Evolutionary conservation across 2,329 filamentous ascomycete species (phyloP).

Genomic region (Didymella arachidicola): DNA sequence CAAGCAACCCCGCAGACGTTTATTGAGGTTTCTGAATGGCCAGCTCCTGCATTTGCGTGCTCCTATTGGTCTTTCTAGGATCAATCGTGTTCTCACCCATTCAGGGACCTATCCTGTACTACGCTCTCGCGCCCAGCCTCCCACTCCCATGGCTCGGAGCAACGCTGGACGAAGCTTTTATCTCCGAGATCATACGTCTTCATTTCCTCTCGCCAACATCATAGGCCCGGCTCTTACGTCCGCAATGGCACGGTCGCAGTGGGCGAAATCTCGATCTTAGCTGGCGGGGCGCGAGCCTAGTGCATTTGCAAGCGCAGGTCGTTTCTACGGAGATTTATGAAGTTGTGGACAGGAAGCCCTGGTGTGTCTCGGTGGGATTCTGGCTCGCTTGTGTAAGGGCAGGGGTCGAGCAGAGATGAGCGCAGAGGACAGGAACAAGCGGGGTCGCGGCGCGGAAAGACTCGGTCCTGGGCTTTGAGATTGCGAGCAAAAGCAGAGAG

Average conservation of each 20-base stretch:
- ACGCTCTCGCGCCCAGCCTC: not conserved
- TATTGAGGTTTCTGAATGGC: too few relatives aligned
- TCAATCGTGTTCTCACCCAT: too few relatives aligned
- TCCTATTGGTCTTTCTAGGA: too few relatives aligned
- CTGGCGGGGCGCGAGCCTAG: conserved; percentile 11
- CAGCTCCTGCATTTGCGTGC: too few relatives aligned
- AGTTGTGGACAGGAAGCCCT: not conserved
- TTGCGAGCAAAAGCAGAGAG: not conserved
- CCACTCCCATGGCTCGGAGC: not conserved
- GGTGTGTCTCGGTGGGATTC: not conserved
- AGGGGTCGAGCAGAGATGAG: conserved; percentile 8
- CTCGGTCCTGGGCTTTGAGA: not conserved
- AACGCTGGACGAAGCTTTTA: not conserved
- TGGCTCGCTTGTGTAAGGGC: conserved; percentile 1
- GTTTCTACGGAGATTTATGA: conserved; percentile 3
- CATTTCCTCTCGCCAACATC: not conserved
- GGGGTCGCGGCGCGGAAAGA: conserved; percentile 5
- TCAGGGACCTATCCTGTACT: too few relatives aligned
- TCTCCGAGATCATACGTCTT: not conserved
- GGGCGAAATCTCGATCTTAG: conserved; percentile 13
- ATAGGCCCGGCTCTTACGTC: conserved; percentile 2
- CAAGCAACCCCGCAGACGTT: too few relatives aligned
- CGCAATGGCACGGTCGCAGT: not conserved
- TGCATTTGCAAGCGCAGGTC: conserved; percentile 5
- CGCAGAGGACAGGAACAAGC: conserved; percentile 4